These are phyloP conservation scores for Eudorina sp. DNA, from an alignment of 139 green algal genomes.

Conservation along the genomic window DNA sequence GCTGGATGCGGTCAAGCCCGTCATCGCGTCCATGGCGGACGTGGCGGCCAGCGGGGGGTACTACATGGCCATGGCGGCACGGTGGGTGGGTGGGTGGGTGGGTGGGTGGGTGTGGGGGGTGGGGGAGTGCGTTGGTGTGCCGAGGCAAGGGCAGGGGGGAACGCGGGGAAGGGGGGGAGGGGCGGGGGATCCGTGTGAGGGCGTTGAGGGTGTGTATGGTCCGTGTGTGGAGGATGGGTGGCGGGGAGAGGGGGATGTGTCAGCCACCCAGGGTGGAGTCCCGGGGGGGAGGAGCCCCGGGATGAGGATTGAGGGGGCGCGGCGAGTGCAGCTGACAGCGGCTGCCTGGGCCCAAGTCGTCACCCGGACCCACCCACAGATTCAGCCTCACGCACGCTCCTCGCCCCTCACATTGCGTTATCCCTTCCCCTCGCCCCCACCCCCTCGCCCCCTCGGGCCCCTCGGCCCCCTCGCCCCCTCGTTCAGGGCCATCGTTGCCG, in stretches of 20 bases:
- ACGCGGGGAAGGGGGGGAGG: slow-evolving; percentile 2
- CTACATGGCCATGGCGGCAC: slow-evolving; percentile 94
- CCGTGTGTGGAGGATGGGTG: no score
- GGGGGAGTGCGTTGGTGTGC: background rate
- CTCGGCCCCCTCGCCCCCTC: background rate
- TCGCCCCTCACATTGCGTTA: background rate
- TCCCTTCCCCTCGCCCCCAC: background rate
- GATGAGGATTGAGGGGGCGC: no score
- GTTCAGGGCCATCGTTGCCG: slow-evolving; percentile 82
- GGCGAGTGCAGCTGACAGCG: no score
- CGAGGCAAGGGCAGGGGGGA: background rate
- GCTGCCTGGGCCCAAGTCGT: no score
- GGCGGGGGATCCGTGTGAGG: background rate
- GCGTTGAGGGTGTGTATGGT: background rate
- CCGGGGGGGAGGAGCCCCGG: no score
- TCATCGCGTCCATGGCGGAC: slow-evolving; percentile 95
- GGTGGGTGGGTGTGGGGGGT: background rate
- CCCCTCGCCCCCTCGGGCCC: background rate
- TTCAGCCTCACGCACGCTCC: no score
- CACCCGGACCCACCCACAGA: no score
- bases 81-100: background rate
- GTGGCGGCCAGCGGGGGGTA: slow-evolving; percentile 96
- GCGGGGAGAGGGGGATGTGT: no score
- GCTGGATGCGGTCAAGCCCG: slow-evolving; percentile 87
- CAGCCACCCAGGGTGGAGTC: no score